These are phyloP conservation scores for Citrus australasica DNA, from an alignment of 345 rosid genomes.

Conservation along the genomic window DNA sequence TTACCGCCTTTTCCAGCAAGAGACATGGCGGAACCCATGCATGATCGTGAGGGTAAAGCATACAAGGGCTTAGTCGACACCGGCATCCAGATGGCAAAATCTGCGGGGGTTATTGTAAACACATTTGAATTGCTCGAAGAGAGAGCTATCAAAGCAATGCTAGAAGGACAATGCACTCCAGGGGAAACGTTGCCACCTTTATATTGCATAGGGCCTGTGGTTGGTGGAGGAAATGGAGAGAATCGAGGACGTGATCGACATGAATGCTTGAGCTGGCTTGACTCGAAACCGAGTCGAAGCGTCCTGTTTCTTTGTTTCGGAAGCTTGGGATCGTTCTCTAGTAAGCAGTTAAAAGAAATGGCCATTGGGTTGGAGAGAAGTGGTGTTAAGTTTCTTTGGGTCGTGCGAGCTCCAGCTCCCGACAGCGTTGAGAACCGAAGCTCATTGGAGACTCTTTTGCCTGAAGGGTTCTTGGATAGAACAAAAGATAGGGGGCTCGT, in stretches of 20 bases:
- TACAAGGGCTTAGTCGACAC: slow-evolving; percentile 20
- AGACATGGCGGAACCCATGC: slow-evolving; percentile 10
- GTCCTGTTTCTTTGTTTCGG: slow-evolving; percentile 41
- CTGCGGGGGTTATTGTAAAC: slow-evolving; percentile 33
- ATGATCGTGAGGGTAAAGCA: slow-evolving; percentile 14
- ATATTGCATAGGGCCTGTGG: slow-evolving; percentile 35
- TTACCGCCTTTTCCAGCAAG: slow-evolving; percentile 15
- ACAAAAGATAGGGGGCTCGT: slow-evolving; percentile 24
- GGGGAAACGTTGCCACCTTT: slow-evolving; percentile 23
- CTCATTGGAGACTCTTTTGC: slow-evolving; percentile 13
- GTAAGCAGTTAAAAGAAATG: slow-evolving; percentile 36
- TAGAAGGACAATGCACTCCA: slow-evolving; percentile 26
- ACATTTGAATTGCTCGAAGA: slow-evolving; percentile 32
- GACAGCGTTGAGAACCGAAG: not conserved
- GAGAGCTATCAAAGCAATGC: slow-evolving; percentile 17
- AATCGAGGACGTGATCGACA: not conserved
- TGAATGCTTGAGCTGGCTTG: slow-evolving; percentile 35
- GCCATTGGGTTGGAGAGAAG: slow-evolving; percentile 42
- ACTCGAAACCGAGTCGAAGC: slow-evolving; percentile 28
- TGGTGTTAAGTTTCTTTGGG: slow-evolving; percentile 41
- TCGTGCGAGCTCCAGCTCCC: slow-evolving; percentile 29
- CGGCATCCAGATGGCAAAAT: slow-evolving; percentile 2
- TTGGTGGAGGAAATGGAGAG: not conserved
- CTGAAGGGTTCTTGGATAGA: slow-evolving; percentile 36
- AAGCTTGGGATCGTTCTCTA: slow-evolving; percentile 30